phyloP scores from a whole-genome alignment of 1,284 basidiomycete genomes.

The Veloboletus limbatus region DNA sequence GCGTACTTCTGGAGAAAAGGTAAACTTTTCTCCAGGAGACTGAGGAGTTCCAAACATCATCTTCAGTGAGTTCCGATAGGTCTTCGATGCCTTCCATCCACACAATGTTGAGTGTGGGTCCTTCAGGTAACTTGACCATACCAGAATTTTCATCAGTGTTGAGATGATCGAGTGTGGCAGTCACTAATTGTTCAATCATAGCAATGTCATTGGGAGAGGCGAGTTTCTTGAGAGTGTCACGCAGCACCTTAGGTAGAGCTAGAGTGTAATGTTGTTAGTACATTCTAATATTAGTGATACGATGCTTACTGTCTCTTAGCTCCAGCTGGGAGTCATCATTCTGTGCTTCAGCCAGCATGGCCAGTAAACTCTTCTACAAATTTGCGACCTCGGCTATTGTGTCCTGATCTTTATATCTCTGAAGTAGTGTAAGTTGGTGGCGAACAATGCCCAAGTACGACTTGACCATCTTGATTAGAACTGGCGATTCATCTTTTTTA shows the following conservation, averaged over 20 bases:
- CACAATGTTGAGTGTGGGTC: neutral
- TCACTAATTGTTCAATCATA: neutral
- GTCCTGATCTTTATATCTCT: too few species aligned
- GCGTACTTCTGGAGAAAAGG: slow-evolving; percentile 10
- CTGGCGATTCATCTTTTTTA: too few species aligned
- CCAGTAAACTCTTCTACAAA: too few species aligned
- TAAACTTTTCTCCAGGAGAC: neutral
- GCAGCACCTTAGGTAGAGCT: neutral
- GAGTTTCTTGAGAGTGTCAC: neutral
- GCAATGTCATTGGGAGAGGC: neutral
- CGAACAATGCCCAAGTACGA: too few species aligned
- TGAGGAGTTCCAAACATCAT: neutral
- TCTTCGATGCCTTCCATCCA: slow-evolving; percentile 1
- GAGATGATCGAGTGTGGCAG: neutral
- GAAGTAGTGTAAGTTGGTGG: too few species aligned
- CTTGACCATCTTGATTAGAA: too few species aligned
- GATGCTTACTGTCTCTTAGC: too few species aligned
- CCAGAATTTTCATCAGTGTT: neutral
- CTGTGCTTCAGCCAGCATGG: too few species aligned
- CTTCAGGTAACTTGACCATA: neutral
- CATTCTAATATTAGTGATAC: too few species aligned
- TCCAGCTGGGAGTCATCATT: too few species aligned
- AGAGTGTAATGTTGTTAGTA: too few species aligned
- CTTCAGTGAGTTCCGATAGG: neutral
- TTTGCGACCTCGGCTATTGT: too few species aligned